Evolutionary conservation across 257 asterid species (phyloP).

Genomic region (Striga asiatica): DNA sequence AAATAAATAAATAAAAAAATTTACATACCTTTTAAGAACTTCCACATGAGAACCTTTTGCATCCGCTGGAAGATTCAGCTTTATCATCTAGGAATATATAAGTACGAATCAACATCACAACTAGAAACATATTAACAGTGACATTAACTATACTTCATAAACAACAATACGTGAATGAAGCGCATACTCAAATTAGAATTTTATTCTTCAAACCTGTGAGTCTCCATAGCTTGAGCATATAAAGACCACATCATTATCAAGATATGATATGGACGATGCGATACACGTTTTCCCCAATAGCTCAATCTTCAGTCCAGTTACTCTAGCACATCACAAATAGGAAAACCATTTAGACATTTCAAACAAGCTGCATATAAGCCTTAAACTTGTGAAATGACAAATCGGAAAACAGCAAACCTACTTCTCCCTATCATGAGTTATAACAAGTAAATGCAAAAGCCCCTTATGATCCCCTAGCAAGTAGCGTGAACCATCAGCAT

Average conservation of each 20-base stretch:
- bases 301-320: conserved; percentile 86
- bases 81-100: too few relatives aligned
- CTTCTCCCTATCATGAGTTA: conserved; percentile 89
- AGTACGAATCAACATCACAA: too few relatives aligned
- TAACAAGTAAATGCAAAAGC: conserved; percentile 69
- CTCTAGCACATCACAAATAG: conserved; percentile 31
- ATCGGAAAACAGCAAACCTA: conserved; percentile 24
- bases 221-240: conserved; percentile 92
- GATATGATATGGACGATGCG: conserved; percentile 84
- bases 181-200: conserved; percentile 1
- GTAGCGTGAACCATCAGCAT: conserved; percentile 87
- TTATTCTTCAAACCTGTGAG: conserved; percentile 51
- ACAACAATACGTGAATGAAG: too few relatives aligned
- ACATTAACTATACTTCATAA: too few relatives aligned
- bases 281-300: conserved; percentile 81
- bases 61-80: too few relatives aligned
- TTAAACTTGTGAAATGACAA: neutral
- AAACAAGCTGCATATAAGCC: conserved; percentile 3
- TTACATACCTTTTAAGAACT: too few relatives aligned
- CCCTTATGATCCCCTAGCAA: conserved; percentile 87
- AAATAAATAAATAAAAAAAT: too few relatives aligned
- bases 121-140: too few relatives aligned
- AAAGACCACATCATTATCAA: conserved; percentile 78
- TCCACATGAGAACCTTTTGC: too few relatives aligned
- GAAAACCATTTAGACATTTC: conserved; percentile 6